Base-by-base conservation (phyloP, 208 protist genomes). In the Strigomonas galati region DNA sequence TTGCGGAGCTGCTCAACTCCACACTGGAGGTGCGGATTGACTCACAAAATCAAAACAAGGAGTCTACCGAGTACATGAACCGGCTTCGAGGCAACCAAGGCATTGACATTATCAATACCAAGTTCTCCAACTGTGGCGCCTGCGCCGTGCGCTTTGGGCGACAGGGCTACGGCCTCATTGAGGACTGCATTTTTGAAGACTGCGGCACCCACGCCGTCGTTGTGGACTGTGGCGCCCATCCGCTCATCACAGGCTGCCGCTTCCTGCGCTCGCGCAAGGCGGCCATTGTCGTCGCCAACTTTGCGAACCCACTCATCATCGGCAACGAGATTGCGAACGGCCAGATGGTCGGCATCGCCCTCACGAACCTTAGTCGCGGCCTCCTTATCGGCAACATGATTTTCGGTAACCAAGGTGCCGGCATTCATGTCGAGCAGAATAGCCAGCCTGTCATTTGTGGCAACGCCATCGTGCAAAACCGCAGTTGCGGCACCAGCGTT, bases 321-420 rank as follows among this genome's bases (percentile, higher is more conserved):
- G 87, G 85, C 56, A 96, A 96, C 66, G 84, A 88, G 63, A 90
- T 96, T 27, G 61, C 61, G 9, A 67, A 57, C n/a, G 82, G 78
- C 12, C 68, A 69, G 43, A 71, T 76, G 44, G 62, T 89, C 55
- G 90, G 85, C 35, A 78, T 93, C 48, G 75, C 81, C 44, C 48
- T 87, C 28, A 67, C 69, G 5, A 77, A 65, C 60, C 65, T 90
- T 67, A 76, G 79, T 35, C 76, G 81, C 15, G 90, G 90, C 35
- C 49, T 96, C 49, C 76, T 92, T 53, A 65, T 89, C 1, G 90
- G 83, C 53, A 96, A 96, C 79, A 49, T 84, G 46, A 86, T 96
- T 28, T 40, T 72, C 35, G 63, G 68, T 21, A 87, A 88, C 68
- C 66, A 76, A 51, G 68, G 76, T 24, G 71, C 71, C 35, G 90